A percentile compares a stretch with the other conserved stretches of the same genome.
These are phyloP conservation scores for Draba incana DNA, from an alignment of 345 rosid genomes.

Conservation along the genomic window DNA sequence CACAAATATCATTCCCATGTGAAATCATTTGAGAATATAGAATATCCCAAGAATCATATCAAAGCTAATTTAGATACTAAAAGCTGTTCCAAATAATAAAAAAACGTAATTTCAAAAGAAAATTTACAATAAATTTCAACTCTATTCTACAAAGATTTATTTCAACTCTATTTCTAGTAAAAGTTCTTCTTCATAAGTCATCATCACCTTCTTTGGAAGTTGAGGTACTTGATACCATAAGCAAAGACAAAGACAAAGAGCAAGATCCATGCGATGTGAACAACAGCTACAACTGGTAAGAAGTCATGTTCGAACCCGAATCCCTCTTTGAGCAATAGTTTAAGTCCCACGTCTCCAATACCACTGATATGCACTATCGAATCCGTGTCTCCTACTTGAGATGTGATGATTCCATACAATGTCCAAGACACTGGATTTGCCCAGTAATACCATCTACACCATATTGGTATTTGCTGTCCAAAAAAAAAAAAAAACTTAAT, in stretches of 20 bases:
- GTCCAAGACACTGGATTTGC: constrained; percentile 79
- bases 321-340: constrained; percentile 48
- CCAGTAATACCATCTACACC: constrained; percentile 99
- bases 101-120: not conserved
- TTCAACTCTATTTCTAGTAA: not conserved
- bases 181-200: not conserved
- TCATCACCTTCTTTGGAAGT: constrained; percentile 62
- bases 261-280: constrained; percentile 57
- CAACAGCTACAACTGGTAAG: constrained; percentile 63
- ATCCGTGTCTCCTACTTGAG: constrained; percentile 67
- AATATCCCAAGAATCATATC: constrained; percentile 23
- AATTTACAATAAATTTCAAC: constrained; percentile 26
- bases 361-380: constrained; percentile 50
- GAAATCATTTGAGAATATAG: constrained; percentile 29
- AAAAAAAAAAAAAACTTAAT: not conserved
- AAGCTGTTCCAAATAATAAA: not conserved
- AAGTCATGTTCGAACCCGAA: constrained; percentile 61
- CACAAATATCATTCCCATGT: constrained; percentile 7
- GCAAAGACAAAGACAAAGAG: constrained; percentile 56
- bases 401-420: constrained; percentile 69
- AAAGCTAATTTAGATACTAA: not conserved
- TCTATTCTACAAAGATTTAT: constrained; percentile 7
- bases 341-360: constrained; percentile 31
- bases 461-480: constrained; percentile 65
- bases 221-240: constrained; percentile 59